Evolutionary conservation across 1,284 basidiomycete species (phyloP), one percentile per base, ranked within the genome.

Genomic region (Bondarzewia mesenterica): DNA sequence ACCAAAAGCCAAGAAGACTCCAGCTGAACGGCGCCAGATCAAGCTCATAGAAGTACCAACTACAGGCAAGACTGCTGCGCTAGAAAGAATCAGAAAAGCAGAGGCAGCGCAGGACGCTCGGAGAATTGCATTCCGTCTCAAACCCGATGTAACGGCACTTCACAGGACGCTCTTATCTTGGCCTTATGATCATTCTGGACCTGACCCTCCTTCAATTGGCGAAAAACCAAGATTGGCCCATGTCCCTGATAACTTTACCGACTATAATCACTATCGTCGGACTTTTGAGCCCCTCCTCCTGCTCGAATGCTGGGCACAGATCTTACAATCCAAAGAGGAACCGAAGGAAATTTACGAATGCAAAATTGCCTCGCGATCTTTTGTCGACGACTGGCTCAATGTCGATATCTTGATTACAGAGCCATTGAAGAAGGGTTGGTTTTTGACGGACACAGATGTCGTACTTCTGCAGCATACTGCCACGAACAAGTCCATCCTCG

Each of bases 261-360:
- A 78, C 50, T 77, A 82, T 46, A 62, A 71, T 4, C 78, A 93
- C 26, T 99, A 96, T 64, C 75, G 80, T 37, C 69, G 70, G 22
- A 72, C 85, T 22, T 93, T 96, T 60, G 82, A 92, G 56, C 93
- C 96, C 1, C 73, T 99, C n/a, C 72, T 98, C 21, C 69, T 94
- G 26, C 74, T 91, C 51, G 96, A 99, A 66, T 85, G 89, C 54
- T 98, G 96, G 94, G 82, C 88, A 25, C 92, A 97, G 60, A 77
- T 98, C 49, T 61, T 72, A 29, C 78, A 90, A 60, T 80, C 91
- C 25, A 87, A 90, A 58, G 82, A 88, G 49, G 78, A 83, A 47
- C 58, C 60, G 5, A 72, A 71, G 36, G 75, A 81, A 7, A 65
- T 67, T 1, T 75, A 81, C 50, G 70, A 75, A 18, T 77, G 75